Percentiles rank a stretch among this genome's conserved stretches.
phyloP scores from a whole-genome alignment of 2,329 filamentous ascomycete genomes.

The Paradendryphiella salina region DNA sequence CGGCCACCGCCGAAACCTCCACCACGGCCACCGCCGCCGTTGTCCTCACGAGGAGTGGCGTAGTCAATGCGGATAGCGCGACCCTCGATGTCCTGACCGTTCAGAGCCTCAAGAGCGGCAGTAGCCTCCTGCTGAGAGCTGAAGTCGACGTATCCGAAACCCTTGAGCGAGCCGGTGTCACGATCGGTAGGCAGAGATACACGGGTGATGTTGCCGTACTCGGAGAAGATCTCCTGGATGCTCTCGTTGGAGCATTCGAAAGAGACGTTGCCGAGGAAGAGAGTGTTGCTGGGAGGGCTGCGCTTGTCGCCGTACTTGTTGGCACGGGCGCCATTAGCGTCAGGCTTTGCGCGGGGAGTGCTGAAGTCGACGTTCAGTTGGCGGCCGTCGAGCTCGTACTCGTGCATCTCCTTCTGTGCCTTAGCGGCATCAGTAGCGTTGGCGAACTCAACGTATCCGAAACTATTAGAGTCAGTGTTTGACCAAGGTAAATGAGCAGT shows the following conservation, averaged over 20 bases:
- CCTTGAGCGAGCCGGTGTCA: constrained; percentile 83
- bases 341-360: constrained; percentile 63
- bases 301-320: constrained; percentile 75
- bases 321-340: constrained; percentile 57
- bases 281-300: constrained; percentile 79
- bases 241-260: constrained; percentile 80
- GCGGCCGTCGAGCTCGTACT: constrained; percentile 73
- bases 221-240: constrained; percentile 73
- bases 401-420: constrained; percentile 75
- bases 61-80: constrained; percentile 83
- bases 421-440: constrained; percentile 68
- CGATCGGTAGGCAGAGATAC: constrained; percentile 87
- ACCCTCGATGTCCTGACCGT: constrained; percentile 71
- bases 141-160: constrained; percentile 90
- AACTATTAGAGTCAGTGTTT: constrained; percentile 53
- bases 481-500: not conserved
- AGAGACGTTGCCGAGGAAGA: constrained; percentile 89
- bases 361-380: constrained; percentile 78
- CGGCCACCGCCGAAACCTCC: constrained; percentile 53
- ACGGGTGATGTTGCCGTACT: constrained; percentile 71
- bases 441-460: constrained; percentile 89
- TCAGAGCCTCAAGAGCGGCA: constrained; percentile 69
- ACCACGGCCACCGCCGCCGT: constrained; percentile 59
- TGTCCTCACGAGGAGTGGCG: constrained; percentile 66
- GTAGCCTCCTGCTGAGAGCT: constrained; percentile 80